phyloP scores from a whole-genome alignment of 805 yeast genomes.

The Maudiozyma barnettii region DNA sequence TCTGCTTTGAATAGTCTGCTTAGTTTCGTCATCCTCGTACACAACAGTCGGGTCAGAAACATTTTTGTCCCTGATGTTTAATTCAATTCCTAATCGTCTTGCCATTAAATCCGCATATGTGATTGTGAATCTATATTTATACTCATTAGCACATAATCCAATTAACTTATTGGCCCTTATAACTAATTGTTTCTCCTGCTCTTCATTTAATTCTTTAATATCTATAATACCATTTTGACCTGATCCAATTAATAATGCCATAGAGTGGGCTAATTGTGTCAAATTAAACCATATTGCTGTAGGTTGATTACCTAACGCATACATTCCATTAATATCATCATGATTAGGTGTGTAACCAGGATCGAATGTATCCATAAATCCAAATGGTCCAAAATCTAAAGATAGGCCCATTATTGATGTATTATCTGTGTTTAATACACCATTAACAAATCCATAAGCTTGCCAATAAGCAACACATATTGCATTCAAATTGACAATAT shows the following conservation, averaged over 20 bases:
- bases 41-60: not conserved
- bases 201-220: constrained; percentile 28
- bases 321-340: constrained; percentile 65
- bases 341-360: constrained; percentile 82
- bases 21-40: not conserved
- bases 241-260: constrained; percentile 74
- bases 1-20: constrained; percentile 5
- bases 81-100: constrained; percentile 57
- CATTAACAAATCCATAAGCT: constrained; percentile 84
- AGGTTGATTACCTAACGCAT: constrained; percentile 78
- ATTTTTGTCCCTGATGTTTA: constrained; percentile 7
- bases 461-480: constrained; percentile 76
- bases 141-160: constrained; percentile 53
- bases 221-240: constrained; percentile 45
- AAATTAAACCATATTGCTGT: constrained; percentile 89
- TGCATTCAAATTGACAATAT: constrained; percentile 67
- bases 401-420: constrained; percentile 83
- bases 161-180: constrained; percentile 58
- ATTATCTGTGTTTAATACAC: constrained; percentile 91
- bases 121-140: constrained; percentile 49
- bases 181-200: constrained; percentile 42
- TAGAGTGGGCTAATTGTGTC: constrained; percentile 70
- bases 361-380: constrained; percentile 77
- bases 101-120: constrained; percentile 50
- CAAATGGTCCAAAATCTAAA: constrained; percentile 92